Conservation (phyloP, 495 filamentous ascomycete species). For the Clohesyomyces aquaticus region DNA sequence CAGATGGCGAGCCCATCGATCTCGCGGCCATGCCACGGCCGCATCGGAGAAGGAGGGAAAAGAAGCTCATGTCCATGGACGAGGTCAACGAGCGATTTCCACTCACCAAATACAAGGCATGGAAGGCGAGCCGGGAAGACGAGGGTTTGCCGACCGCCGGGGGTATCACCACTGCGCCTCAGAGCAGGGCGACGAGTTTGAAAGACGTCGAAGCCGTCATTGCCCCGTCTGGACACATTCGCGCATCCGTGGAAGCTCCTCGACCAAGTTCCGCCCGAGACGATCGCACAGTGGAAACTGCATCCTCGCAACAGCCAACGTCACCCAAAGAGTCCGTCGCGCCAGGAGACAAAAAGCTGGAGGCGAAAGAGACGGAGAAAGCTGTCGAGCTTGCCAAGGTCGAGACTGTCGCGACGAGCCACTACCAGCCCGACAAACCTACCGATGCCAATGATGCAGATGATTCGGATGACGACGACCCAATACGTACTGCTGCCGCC, state of each 20-base stretch:
- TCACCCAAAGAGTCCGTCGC: slow-evolving; percentile 10
- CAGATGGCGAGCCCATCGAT: slow-evolving; percentile 87
- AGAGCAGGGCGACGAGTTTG: slow-evolving; percentile 69
- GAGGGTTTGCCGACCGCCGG: slow-evolving; percentile 83
- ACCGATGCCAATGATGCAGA: slow-evolving; percentile 51
- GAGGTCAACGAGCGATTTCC: slow-evolving; percentile 98
- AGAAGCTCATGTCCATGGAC: slow-evolving; percentile 98
- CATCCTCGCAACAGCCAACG: slow-evolving; percentile 17
- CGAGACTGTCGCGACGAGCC: slow-evolving; percentile 32
- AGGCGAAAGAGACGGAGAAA: slow-evolving; percentile 26
- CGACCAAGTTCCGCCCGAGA: slow-evolving; percentile 41
- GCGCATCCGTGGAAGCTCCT: slow-evolving; percentile 35
- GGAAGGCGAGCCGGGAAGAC: slow-evolving; percentile 80
- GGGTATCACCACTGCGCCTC: slow-evolving; percentile 73
- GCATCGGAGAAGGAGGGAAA: slow-evolving; percentile 85
- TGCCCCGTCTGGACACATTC: slow-evolving; percentile 47
- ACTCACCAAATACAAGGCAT: slow-evolving; percentile 91
- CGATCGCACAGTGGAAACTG: slow-evolving; percentile 29
- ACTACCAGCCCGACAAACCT: slow-evolving; percentile 24
- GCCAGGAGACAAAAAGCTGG: slow-evolving; percentile 11
- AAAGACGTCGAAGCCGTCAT: slow-evolving; percentile 62
- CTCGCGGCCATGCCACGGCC: slow-evolving; percentile 74
- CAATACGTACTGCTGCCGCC: slow-evolving; percentile 79
- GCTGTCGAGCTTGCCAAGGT: slow-evolving; percentile 9
- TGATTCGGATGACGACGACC: slow-evolving; percentile 78